Percentiles rank a stretch among this genome's conserved stretches.
Conservation (phyloP, 257 asterid genomes). For the Lantana camara region DNA sequence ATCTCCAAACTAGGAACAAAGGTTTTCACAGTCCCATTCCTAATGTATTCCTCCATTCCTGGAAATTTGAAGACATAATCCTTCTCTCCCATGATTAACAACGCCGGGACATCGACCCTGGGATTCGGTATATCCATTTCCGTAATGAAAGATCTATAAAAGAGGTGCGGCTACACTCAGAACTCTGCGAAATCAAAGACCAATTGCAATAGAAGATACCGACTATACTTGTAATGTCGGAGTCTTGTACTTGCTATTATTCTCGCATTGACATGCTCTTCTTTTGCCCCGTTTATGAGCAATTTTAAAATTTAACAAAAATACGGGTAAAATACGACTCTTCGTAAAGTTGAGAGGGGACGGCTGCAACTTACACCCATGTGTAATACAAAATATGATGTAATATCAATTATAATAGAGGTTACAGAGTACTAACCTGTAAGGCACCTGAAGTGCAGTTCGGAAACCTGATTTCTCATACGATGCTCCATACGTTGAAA, state of each 20-base stretch:
- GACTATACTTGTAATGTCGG: too few species aligned
- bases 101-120: slow-evolving; percentile 56
- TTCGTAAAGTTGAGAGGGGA: too few species aligned
- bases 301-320: too few species aligned
- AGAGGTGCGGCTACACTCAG: neutral
- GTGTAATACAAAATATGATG: too few species aligned
- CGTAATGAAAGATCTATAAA: slow-evolving; percentile 41
- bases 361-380: too few species aligned
- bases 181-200: neutral
- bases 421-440: too few species aligned
- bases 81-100: slow-evolving; percentile 73
- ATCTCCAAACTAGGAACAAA: slow-evolving; percentile 65
- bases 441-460: slow-evolving; percentile 72
- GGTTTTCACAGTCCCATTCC: slow-evolving; percentile 41
- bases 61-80: slow-evolving; percentile 63
- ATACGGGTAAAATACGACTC: too few species aligned
- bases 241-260: too few species aligned
- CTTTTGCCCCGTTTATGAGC: too few species aligned
- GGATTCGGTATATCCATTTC: slow-evolving; percentile 35
- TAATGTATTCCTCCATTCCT: slow-evolving; percentile 68
- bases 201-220: too few species aligned
- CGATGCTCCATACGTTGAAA: slow-evolving; percentile 58
- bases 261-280: too few species aligned
- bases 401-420: too few species aligned
- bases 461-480: slow-evolving; percentile 72